A percentile compares a stretch with the other conserved stretches of the same genome.
phyloP scores from a whole-genome alignment of 176 grass and related monocot species.

The Avena insularis region DNA sequence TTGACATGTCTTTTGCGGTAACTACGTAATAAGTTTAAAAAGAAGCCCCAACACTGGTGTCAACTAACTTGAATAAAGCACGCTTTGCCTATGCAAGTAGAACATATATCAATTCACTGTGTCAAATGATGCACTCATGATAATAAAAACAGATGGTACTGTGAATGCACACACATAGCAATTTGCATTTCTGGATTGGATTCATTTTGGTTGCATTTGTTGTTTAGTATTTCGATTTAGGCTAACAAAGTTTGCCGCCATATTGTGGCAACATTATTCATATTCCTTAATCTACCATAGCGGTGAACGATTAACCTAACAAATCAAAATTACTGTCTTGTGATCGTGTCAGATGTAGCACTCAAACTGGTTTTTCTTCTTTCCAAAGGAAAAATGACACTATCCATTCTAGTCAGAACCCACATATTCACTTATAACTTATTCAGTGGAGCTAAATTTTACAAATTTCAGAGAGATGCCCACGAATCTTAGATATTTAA shows the following conservation, averaged over 20 bases:
- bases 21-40: neutral
- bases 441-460: neutral
- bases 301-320: neutral
- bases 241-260: neutral
- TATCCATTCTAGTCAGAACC: constrained; percentile 27
- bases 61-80: constrained; percentile 1
- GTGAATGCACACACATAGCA: too few relatives aligned
- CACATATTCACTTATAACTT: neutral
- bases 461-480: neutral
- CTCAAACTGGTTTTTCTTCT: neutral
- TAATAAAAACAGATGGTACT: neutral
- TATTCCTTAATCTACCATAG: constrained; percentile 21
- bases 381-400: neutral
- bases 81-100: neutral
- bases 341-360: constrained; percentile 10
- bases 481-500: constrained; percentile 26
- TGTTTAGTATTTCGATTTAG: neutral
- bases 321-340: constrained; percentile 1
- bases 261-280: neutral
- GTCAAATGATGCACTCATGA: too few relatives aligned
- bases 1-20: neutral
- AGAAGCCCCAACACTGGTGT: neutral
- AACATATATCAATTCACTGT: neutral
- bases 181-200: too few relatives aligned
- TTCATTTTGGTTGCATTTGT: too few relatives aligned